Percentiles rank a stretch among this genome's conserved stretches.
Conservation (phyloP, 2,329 filamentous ascomycete genomes). For the Davidsoniella virescens region DNA sequence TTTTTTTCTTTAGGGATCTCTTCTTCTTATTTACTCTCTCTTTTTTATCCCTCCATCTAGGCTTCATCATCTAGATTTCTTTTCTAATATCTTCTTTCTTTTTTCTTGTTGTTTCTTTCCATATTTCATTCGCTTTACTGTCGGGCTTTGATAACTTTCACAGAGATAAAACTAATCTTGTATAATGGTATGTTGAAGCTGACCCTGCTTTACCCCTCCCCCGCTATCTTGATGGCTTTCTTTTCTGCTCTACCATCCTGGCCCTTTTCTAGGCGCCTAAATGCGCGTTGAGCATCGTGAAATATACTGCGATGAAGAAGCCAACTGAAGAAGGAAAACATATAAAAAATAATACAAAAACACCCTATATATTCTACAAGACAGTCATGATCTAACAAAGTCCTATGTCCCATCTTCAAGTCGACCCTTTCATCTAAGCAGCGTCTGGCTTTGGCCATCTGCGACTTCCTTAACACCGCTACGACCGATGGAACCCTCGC, state of each 20-base stretch:
- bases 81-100: neutral
- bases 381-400: neutral
- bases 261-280: neutral
- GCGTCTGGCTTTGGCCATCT: constrained; percentile 90
- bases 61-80: neutral
- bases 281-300: neutral
- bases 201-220: neutral
- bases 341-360: neutral
- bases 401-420: constrained; percentile 12
- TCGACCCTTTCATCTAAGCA: constrained; percentile 41
- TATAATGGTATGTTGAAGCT: neutral
- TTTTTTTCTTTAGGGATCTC: too few species aligned
- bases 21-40: neutral
- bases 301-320: too few species aligned
- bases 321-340: too few species aligned
- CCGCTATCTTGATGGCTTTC: neutral
- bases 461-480: constrained; percentile 81
- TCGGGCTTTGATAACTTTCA: neutral
- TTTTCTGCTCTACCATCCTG: neutral
- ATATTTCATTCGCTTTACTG: neutral
- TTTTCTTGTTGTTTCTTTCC: neutral
- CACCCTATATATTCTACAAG: neutral
- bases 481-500: constrained; percentile 76
- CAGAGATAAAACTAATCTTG: neutral
- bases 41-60: neutral